Evolutionary conservation across 768 basidiomycete species (phyloP), one percentile per base, ranked within the genome.

Genomic region (Panaeolus cyanescens): DNA sequence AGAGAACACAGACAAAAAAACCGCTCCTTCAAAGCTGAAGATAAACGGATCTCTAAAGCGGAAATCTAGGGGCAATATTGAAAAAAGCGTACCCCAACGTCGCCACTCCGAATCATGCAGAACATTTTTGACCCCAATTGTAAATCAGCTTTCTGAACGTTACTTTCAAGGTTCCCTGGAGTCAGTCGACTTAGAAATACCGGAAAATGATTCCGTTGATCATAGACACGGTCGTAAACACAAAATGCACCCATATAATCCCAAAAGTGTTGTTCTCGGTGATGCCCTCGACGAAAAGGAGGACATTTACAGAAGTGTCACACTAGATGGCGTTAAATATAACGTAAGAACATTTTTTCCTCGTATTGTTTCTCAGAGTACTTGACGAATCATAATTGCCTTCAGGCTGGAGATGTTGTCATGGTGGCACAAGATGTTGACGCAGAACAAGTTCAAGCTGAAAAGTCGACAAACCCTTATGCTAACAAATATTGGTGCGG

Each of bases 331-430:
- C 3, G 80, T 80, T 1, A 58, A 72, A 13, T 92, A 92, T 70
- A 66, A 71, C 28, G 90, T 87, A 65, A 62, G 77, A 74, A n/a
- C n/a, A n/a, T n/a, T n/a, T n/a, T n/a, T n/a, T n/a, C n/a, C n/a
- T n/a, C n/a, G n/a, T n/a, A n/a, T n/a, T n/a, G n/a, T n/a, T n/a
- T n/a, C n/a, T n/a, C n/a, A n/a, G n/a, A n/a, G n/a, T n/a, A n/a
- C n/a, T n/a, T n/a, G n/a, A n/a, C n/a, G n/a, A n/a, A n/a, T n/a
- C n/a, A n/a, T n/a, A n/a, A n/a, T n/a, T n/a, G n/a, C n/a, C n/a
- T n/a, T n/a, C 15, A 91, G 90, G 73, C 80, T 40, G 88, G 88
- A 10, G 87, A 91, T 61, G 70, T 80, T 54, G 83, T 90, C 0
- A 84, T 89, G 79, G 85, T 90, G 2, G 78, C 80, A 62, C 83